Conservation (phyloP, 305 asterid genomes). For the Caryopteris hybrid region DNA sequence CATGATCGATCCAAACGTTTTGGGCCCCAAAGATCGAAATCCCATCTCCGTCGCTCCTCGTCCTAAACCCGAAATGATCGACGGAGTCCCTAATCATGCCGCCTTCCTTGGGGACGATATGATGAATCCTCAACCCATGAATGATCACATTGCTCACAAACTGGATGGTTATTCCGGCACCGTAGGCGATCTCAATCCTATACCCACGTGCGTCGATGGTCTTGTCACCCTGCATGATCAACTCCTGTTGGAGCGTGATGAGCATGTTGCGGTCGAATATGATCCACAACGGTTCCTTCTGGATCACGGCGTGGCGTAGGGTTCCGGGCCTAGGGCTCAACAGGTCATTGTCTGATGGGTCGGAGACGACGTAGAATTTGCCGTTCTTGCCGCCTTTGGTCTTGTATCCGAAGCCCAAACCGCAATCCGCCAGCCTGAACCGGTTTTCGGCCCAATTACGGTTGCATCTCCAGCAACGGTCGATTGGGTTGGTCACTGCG, state of each 20-base stretch:
- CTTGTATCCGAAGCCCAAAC: slow-evolving; percentile 49
- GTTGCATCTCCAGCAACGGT: slow-evolving; percentile 69
- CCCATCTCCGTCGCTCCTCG: slow-evolving; percentile 64
- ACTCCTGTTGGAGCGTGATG: slow-evolving; percentile 44
- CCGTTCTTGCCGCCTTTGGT: slow-evolving; percentile 66
- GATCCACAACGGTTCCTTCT: slow-evolving; percentile 61
- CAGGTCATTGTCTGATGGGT: slow-evolving; percentile 39
- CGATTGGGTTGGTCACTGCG: slow-evolving; percentile 56
- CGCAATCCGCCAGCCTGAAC: slow-evolving; percentile 63
- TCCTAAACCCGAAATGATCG: slow-evolving; percentile 44
- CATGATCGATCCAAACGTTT: slow-evolving; percentile 65
- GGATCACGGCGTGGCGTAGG: slow-evolving; percentile 70
- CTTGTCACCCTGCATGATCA: slow-evolving; percentile 51
- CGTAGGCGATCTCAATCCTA: slow-evolving; percentile 39
- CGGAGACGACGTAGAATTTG: slow-evolving; percentile 39
- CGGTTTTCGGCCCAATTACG: slow-evolving; percentile 51
- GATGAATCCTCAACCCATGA: slow-evolving; percentile 49
- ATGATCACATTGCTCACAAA: slow-evolving; percentile 60
- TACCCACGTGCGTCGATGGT: slow-evolving; percentile 70
- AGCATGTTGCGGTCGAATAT: slow-evolving; percentile 39
- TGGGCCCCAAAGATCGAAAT: slow-evolving; percentile 53
- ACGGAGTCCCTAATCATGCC: slow-evolving; percentile 48
- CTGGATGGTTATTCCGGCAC: slow-evolving; percentile 59
- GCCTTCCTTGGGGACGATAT: slow-evolving; percentile 37
- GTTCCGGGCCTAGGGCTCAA: slow-evolving; percentile 54